phyloP scores from a whole-genome alignment of 139 green algal genomes.

The Auxenochlorella pyrenoidosa region DNA sequence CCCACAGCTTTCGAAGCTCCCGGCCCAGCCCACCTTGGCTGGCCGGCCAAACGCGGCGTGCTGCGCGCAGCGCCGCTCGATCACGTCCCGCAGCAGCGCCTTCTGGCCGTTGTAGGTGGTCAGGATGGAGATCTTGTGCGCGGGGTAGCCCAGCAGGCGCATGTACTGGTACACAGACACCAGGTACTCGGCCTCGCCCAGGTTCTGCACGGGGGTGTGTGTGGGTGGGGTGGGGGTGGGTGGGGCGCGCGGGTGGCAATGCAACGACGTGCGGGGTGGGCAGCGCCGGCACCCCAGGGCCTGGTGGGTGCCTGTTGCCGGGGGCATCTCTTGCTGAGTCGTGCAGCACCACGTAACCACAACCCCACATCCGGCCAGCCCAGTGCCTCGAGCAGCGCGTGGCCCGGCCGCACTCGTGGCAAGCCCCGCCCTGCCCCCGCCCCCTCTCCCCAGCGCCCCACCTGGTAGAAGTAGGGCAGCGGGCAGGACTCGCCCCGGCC shows the following conservation, averaged over 20 bases:
- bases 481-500: constrained; percentile 88
- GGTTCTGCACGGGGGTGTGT: constrained; percentile 90
- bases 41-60: constrained; percentile 91
- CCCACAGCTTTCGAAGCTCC: background rate
- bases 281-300: no score
- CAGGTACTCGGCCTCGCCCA: constrained; percentile 95
- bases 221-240: background rate
- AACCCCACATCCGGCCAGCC: no score
- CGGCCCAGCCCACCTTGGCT: constrained; percentile 73
- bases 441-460: background rate
- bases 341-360: no score
- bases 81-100: constrained; percentile 92
- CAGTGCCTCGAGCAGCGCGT: background rate
- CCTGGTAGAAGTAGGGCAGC: constrained; percentile 92
- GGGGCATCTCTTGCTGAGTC: no score
- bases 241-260: background rate
- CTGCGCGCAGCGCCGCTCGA: constrained; percentile 86
- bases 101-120: constrained; percentile 99
- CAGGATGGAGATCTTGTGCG: constrained; percentile 92
- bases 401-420: background rate
- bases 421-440: background rate
- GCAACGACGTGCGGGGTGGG: background rate
- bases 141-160: constrained; percentile 95
- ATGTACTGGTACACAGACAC: constrained; percentile 94
- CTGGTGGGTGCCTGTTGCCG: no score